Base-by-base conservation (phyloP, 257 asterid species). In the Ocimum tenuiflorum region DNA sequence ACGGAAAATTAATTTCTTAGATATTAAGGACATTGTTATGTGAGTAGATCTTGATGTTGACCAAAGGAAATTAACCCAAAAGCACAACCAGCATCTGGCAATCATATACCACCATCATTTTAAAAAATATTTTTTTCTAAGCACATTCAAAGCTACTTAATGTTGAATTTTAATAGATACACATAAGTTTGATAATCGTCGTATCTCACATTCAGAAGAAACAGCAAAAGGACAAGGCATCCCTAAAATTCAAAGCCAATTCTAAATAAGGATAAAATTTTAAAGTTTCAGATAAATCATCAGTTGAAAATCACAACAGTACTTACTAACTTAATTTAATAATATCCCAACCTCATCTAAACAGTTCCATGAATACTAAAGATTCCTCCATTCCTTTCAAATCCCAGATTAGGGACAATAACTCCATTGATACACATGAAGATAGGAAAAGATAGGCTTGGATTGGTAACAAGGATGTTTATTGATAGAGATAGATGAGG, bases 1-100 rank as follows among this genome's bases (percentile, higher is more conserved):
- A 9, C 7, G 22, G 43, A 23, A 38, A 46, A 51, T 7, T 6
- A 54, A 53, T 27, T 52, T 43, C 22, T 23, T 45, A 49, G 17
- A 71, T 71, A 54, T 46, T 29, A 19, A 31, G 63, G 41, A 29
- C 47, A 36, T 33, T 65, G 50, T 27, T 51, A 47, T 35, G 46
- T 33, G 3, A 11, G 17, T 55, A 4, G 45, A 19, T 49, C 52
- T 9, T 19, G 57, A 46, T n/a, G 63, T 5, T 52, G 13, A 1
- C 31, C 33, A 69, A 57, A 64, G 41, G 59, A 23, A 35, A 17
- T 56, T 19, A 63, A 67, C 42, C 54, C 51, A 69, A 63, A 39
- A 41, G 63, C 51, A 55, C 19, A 33, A 57, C 53, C 54, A 63
- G 35, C 20, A 48, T 18, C 55, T 29, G 23, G 61, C 46, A n/a